Evolutionary conservation across 331 rosid species (phyloP).

Genomic region (Quercus phellos): DNA sequence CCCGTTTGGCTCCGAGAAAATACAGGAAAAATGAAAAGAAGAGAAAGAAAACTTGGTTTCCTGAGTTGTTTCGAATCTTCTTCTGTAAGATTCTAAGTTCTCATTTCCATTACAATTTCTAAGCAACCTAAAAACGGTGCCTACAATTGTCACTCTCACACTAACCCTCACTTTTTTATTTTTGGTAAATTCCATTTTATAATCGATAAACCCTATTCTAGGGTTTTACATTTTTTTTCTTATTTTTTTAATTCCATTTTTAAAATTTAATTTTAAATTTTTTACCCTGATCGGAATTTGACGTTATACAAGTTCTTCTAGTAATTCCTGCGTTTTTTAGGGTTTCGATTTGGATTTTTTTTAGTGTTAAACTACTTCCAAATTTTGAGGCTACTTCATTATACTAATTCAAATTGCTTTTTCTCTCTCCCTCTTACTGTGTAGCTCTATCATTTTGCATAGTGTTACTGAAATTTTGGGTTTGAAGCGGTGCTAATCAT

Average conservation of each 20-base stretch:
- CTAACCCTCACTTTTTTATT: background rate
- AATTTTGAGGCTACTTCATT: background rate
- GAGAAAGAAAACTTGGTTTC: background rate
- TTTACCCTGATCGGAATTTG: background rate
- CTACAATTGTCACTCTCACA: background rate
- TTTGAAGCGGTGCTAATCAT: background rate
- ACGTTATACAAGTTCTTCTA: background rate
- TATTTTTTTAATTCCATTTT: background rate
- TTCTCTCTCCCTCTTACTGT: background rate
- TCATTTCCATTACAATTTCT: background rate
- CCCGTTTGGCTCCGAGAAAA: background rate
- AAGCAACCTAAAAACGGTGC: background rate
- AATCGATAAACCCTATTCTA: background rate
- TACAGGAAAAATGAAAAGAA: background rate
- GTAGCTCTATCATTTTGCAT: background rate
- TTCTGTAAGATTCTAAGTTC: background rate
- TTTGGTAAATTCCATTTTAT: background rate
- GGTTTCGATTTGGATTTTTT: background rate
- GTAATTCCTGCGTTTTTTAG: background rate
- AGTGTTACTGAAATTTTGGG: constrained; percentile 15
- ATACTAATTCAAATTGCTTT: background rate
- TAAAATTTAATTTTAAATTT: background rate
- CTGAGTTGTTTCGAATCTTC: background rate
- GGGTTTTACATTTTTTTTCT: background rate
- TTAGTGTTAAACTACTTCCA: background rate